Evolutionary conservation across 2,329 filamentous ascomycete species (phyloP).

Genomic region (Amphichorda felina): DNA sequence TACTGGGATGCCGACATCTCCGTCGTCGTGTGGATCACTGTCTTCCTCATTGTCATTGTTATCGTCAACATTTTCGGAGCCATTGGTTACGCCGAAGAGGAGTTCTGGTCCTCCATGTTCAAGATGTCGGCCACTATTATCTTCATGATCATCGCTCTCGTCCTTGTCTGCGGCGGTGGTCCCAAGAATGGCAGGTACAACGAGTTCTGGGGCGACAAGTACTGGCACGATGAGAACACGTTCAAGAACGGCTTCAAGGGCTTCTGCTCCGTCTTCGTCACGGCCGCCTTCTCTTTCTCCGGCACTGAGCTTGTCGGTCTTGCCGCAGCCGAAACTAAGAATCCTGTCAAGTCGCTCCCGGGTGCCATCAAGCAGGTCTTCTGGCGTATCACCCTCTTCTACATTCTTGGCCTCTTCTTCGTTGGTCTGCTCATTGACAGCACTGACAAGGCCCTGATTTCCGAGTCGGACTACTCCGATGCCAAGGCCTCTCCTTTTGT

Average conservation of each 20-base stretch:
- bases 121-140: constrained; percentile 42
- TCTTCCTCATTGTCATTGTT: constrained; percentile 34
- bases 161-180: constrained; percentile 42
- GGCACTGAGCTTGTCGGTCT: constrained; percentile 57
- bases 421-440: constrained; percentile 29
- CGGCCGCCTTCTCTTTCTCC: constrained; percentile 55
- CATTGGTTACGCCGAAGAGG: constrained; percentile 36
- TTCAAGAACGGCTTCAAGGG: constrained; percentile 61
- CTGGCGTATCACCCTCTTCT: constrained; percentile 34
- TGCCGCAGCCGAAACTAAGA: constrained; percentile 52
- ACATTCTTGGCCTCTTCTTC: constrained; percentile 31
- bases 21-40: constrained; percentile 34
- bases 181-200: constrained; percentile 27
- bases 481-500: constrained; percentile 34
- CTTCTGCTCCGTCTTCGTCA: constrained; percentile 55
- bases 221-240: constrained; percentile 28
- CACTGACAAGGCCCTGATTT: constrained; percentile 26
- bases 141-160: constrained; percentile 45
- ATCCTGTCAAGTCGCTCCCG: constrained; percentile 58
- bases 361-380: constrained; percentile 63
- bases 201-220: constrained; percentile 26
- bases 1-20: constrained; percentile 35
- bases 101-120: constrained; percentile 38
- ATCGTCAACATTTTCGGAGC: constrained; percentile 39
- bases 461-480: constrained; percentile 11